Evolutionary conservation across 2,329 filamentous ascomycete genomes (phyloP).

Genomic region (Venturia pyrina): DNA sequence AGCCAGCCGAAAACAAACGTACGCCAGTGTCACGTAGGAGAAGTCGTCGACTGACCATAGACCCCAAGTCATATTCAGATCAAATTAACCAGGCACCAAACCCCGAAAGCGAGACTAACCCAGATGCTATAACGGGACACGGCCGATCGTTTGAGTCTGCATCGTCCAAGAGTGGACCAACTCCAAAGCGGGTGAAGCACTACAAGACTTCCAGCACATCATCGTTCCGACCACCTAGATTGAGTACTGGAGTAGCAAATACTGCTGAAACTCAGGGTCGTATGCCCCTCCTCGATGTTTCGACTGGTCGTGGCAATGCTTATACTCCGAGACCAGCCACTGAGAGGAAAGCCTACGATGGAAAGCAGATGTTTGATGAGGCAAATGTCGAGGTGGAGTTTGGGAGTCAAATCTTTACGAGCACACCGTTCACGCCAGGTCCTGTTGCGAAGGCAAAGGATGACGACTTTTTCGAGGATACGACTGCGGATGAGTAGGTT

Average conservation of each 20-base stretch:
- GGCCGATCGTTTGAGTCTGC: conserved; percentile 17
- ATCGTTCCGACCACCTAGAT: conserved; percentile 21
- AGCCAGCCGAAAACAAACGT: background rate
- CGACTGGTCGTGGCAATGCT: conserved; percentile 15
- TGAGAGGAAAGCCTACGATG: conserved; percentile 12
- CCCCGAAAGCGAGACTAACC: background rate
- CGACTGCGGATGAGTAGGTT: background rate
- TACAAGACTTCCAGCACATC: conserved; percentile 24
- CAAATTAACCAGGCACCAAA: background rate
- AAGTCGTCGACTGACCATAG: conserved; percentile 7
- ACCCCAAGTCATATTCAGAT: background rate
- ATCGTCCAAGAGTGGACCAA: conserved; percentile 25
- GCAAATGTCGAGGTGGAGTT: conserved; percentile 20
- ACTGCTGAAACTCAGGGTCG: conserved; percentile 14
- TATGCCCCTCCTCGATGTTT: conserved; percentile 22
- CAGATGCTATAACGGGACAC: background rate
- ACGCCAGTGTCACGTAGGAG: conserved; percentile 1
- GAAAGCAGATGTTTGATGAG: background rate
- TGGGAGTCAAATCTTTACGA: conserved; percentile 29
- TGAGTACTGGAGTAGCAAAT: conserved; percentile 15
- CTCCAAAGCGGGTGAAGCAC: conserved; percentile 33
- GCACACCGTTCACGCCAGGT: conserved; percentile 26
- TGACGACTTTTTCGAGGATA: background rate
- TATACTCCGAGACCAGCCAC: conserved; percentile 23
- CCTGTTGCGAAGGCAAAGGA: background rate